Percentiles rank a stretch among this genome's conserved stretches.
Evolutionary conservation across 495 filamentous ascomycete species (phyloP).

Genomic region (Penicillium taxi): DNA sequence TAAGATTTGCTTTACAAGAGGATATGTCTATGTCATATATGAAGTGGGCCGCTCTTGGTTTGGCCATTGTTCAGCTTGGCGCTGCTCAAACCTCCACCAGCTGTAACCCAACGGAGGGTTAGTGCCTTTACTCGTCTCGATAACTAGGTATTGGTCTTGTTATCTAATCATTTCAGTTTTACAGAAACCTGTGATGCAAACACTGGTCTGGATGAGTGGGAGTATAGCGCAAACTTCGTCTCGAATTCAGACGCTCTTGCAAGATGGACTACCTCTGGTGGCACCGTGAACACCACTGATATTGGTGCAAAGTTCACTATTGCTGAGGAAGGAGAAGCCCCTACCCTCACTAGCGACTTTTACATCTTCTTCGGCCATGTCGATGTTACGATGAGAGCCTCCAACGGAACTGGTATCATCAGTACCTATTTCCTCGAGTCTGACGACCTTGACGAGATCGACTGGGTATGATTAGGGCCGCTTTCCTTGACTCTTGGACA

Average conservation of each 20-base stretch:
- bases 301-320: slow-evolving; percentile 66
- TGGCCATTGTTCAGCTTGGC: slow-evolving; percentile 27
- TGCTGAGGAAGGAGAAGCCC: slow-evolving; percentile 59
- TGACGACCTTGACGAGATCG: slow-evolving; percentile 88
- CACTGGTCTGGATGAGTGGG: slow-evolving; percentile 50
- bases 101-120: slow-evolving; percentile 61
- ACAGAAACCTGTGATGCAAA: slow-evolving; percentile 51
- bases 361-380: slow-evolving; percentile 77
- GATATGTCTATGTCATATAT: slow-evolving; percentile 14
- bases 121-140: slow-evolving; percentile 2
- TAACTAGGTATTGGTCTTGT: background rate
- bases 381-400: slow-evolving; percentile 65
- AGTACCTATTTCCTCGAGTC: slow-evolving; percentile 78
- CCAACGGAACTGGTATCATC: slow-evolving; percentile 67
- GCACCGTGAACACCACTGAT: slow-evolving; percentile 41
- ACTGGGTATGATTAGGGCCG: slow-evolving; percentile 57
- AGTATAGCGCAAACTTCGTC: slow-evolving; percentile 59
- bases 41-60: slow-evolving; percentile 15
- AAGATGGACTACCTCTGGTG: slow-evolving; percentile 55
- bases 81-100: slow-evolving; percentile 62
- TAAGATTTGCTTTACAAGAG: too few relatives aligned
- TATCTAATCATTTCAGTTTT: slow-evolving; percentile 3
- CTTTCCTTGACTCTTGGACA: background rate
- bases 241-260: slow-evolving; percentile 39
- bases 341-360: slow-evolving; percentile 66